These are phyloP conservation scores for Lactarius indigo DNA, from an alignment of 768 basidiomycete species.

Conservation along the genomic window DNA sequence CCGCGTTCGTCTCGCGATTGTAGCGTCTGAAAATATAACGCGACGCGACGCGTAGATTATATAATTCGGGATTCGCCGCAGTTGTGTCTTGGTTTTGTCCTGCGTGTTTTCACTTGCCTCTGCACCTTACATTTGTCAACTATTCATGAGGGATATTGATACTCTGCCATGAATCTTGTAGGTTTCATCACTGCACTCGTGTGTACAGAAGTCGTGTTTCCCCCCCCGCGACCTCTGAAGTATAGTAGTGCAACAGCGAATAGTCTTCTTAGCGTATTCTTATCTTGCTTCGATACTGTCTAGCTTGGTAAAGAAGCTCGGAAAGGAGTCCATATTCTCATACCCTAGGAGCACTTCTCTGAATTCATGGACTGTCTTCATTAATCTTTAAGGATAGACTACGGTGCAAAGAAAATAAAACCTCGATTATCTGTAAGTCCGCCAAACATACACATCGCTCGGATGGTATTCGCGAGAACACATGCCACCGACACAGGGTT, in stretches of 20 bases:
- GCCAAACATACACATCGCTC: too few relatives aligned
- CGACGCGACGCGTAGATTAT: constrained; percentile 20
- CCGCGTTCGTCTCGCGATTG: not conserved
- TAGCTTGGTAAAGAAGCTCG: constrained; percentile 8
- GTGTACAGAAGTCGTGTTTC: constrained; percentile 37
- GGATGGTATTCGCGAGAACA: too few relatives aligned
- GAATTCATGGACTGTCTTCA: not conserved
- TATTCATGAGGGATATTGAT: not conserved
- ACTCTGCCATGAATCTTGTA: not conserved
- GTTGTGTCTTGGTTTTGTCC: not conserved
- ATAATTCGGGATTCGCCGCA: constrained; percentile 4
- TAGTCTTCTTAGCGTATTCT: constrained; percentile 5
- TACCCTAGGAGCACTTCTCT: not conserved
- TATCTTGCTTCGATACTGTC: constrained; percentile 9
- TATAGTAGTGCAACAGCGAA: constrained; percentile 34
- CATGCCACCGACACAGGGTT: too few relatives aligned
- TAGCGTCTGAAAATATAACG: not conserved
- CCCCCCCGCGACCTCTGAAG: constrained; percentile 37
- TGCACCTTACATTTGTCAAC: too few relatives aligned
- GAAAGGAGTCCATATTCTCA: constrained; percentile 16
- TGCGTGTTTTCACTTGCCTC: not conserved
- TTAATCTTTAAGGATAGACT: not conserved
- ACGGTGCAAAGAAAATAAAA: too few relatives aligned
- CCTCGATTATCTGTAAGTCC: too few relatives aligned
- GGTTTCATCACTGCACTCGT: constrained; percentile 7